phyloP scores from a whole-genome alignment of 257 asterid species.

The Eucommia ulmoides region DNA sequence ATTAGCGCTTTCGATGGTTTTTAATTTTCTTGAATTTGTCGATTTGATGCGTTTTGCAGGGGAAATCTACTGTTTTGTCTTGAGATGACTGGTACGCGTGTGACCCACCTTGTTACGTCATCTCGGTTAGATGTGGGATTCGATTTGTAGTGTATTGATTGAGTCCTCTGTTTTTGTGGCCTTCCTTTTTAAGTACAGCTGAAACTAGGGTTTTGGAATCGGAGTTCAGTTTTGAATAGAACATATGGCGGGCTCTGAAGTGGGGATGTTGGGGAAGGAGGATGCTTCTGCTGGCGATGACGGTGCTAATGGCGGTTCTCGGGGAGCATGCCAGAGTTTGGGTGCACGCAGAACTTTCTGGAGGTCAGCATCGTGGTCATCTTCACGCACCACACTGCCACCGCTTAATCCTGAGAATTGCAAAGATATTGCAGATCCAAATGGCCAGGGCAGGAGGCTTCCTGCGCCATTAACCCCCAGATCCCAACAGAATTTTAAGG shows the following conservation, averaged over 20 bases:
- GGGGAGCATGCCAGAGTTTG: slow-evolving; percentile 14
- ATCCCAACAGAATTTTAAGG: slow-evolving; percentile 30
- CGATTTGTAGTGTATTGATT: neutral
- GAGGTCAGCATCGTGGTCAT: slow-evolving; percentile 51
- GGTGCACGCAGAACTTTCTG: slow-evolving; percentile 33
- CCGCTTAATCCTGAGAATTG: slow-evolving; percentile 33
- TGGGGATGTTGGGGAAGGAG: slow-evolving; percentile 35
- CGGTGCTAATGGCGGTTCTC: slow-evolving; percentile 16
- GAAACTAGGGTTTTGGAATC: slow-evolving; percentile 5
- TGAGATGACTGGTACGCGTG: too few relatives aligned
- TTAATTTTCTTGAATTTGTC: too few relatives aligned
- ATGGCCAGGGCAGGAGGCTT: slow-evolving; percentile 15
- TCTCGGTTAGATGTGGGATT: neutral
- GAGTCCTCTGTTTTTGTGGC: too few relatives aligned
- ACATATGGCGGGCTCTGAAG: neutral
- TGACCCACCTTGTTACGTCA: too few relatives aligned
- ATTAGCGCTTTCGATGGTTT: too few relatives aligned
- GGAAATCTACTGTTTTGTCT: too few relatives aligned
- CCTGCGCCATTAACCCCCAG: slow-evolving; percentile 31
- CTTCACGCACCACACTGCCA: slow-evolving; percentile 33
- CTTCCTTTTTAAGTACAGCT: neutral
- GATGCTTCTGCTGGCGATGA: slow-evolving; percentile 18
- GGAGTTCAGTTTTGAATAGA: neutral
- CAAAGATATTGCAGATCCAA: slow-evolving; percentile 18
- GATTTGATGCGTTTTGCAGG: too few relatives aligned